These are phyloP conservation scores for Macrophomina pseudophaseolina DNA, from an alignment of 2,329 filamentous ascomycete genomes.

Conservation along the genomic window DNA sequence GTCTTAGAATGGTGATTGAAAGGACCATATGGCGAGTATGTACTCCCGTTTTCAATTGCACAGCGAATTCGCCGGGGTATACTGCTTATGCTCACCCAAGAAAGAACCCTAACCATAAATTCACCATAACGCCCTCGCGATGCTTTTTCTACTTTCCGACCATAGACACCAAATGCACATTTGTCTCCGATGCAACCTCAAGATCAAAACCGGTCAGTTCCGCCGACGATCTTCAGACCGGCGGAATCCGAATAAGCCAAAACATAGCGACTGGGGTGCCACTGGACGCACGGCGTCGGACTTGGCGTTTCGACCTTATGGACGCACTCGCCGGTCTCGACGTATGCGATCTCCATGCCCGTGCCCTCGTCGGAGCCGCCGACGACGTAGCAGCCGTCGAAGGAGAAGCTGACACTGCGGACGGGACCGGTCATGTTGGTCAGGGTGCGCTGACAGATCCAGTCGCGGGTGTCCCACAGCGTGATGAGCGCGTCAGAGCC, in stretches of 20 bases:
- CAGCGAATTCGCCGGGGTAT: constrained; percentile 1
- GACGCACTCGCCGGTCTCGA: constrained; percentile 74
- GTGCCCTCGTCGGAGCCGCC: constrained; percentile 76
- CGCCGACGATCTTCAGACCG: constrained; percentile 71
- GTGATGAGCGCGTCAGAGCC: constrained; percentile 76
- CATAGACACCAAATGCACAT: neutral
- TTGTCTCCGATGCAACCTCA: neutral
- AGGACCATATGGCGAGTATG: neutral
- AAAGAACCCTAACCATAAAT: neutral
- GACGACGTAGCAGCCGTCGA: constrained; percentile 76
- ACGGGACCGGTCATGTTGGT: constrained; percentile 72
- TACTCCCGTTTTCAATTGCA: neutral
- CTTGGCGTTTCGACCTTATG: constrained; percentile 72
- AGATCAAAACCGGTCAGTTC: constrained; percentile 32
- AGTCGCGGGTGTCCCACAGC: constrained; percentile 78
- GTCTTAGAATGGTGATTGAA: too few relatives aligned
- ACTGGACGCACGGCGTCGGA: constrained; percentile 70
- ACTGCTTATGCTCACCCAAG: neutral
- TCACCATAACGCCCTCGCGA: constrained; percentile 12
- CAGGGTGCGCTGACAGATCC: constrained; percentile 75
- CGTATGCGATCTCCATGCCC: constrained; percentile 72
- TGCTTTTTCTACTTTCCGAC: neutral
- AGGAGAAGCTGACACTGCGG: constrained; percentile 75
- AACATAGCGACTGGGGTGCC: constrained; percentile 76
- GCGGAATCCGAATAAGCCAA: constrained; percentile 72